Conservation (phyloP, 257 asterid species). For the Parsonsia alboflavescens region DNA sequence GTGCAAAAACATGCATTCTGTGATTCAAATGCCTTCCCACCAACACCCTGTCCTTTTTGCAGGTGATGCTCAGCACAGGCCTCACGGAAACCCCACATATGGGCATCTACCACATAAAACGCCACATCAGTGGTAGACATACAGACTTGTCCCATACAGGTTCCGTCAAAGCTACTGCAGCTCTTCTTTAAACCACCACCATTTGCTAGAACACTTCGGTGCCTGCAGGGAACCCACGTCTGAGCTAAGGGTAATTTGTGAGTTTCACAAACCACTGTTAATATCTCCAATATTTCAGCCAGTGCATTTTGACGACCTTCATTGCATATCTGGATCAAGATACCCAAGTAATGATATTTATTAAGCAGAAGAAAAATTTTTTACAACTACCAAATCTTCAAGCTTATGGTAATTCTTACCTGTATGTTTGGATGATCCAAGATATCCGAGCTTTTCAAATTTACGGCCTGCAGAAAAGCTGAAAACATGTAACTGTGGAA, state of each 20-base stretch:
- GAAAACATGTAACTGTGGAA: slow-evolving; percentile 20
- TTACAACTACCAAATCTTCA: slow-evolving; percentile 1
- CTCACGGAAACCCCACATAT: slow-evolving; percentile 81
- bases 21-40: slow-evolving; percentile 76
- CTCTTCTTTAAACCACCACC: slow-evolving; percentile 84
- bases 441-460: slow-evolving; percentile 85
- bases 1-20: slow-evolving; percentile 55
- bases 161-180: slow-evolving; percentile 93
- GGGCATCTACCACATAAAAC: slow-evolving; percentile 77
- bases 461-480: slow-evolving; percentile 77
- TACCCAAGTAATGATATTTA: slow-evolving; percentile 16
- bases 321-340: slow-evolving; percentile 66
- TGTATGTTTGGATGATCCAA: slow-evolving; percentile 68
- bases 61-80: slow-evolving; percentile 93
- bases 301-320: slow-evolving; percentile 84
- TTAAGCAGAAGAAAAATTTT: slow-evolving; percentile 12
- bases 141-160: slow-evolving; percentile 90
- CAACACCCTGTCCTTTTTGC: slow-evolving; percentile 87
- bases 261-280: slow-evolving; percentile 77
- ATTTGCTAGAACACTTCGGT: slow-evolving; percentile 66
- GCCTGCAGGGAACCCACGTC: slow-evolving; percentile 95
- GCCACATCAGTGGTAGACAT: slow-evolving; percentile 87
- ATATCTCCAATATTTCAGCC: slow-evolving; percentile 73
- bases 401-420: slow-evolving; percentile 33
- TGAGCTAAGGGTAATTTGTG: slow-evolving; percentile 87